These are phyloP conservation scores for Naganishia sp. DNA, from an alignment of 1,284 basidiomycete genomes.

Conservation along the genomic window DNA sequence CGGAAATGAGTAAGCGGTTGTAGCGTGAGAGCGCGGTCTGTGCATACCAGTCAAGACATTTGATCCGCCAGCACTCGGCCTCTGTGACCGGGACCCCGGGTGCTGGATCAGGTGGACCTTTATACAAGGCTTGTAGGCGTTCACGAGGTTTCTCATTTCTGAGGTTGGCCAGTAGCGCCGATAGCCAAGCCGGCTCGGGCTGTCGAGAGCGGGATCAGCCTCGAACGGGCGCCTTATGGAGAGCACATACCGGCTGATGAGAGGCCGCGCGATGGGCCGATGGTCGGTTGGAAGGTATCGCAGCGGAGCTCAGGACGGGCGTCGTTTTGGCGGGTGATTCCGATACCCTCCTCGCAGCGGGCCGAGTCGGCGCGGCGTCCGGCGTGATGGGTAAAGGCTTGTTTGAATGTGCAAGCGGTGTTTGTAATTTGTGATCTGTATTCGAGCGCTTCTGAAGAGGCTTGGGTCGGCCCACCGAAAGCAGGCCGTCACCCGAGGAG, in stretches of 20 bases:
- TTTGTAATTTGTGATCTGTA: conserved; percentile 15
- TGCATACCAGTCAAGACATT: conserved; percentile 78
- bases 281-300: not conserved
- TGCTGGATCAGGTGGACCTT: conserved; percentile 57
- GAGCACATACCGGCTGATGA: conserved; percentile 4
- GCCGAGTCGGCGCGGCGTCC: not conserved
- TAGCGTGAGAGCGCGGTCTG: not conserved
- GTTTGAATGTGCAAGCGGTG: conserved; percentile 13
- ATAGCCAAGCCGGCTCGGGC: conserved; percentile 71
- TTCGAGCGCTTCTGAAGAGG: conserved; percentile 8
- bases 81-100: conserved; percentile 43
- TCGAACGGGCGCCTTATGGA: not conserved
- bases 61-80: conserved; percentile 80
- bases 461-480: conserved; percentile 10
- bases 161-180: conserved; percentile 64
- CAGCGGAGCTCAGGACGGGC: not conserved
- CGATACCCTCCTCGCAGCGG: conserved; percentile 7
- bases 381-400: conserved; percentile 21
- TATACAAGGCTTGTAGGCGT: conserved; percentile 72
- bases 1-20: not conserved
- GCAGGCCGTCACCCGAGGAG: conserved; percentile 20
- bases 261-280: conserved; percentile 8
- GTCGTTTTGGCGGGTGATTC: conserved; percentile 18
- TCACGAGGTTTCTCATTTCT: conserved; percentile 77
- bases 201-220: not conserved